Conservation (phyloP, 208 protist genomes). For the Crithidia bombi region DNA sequence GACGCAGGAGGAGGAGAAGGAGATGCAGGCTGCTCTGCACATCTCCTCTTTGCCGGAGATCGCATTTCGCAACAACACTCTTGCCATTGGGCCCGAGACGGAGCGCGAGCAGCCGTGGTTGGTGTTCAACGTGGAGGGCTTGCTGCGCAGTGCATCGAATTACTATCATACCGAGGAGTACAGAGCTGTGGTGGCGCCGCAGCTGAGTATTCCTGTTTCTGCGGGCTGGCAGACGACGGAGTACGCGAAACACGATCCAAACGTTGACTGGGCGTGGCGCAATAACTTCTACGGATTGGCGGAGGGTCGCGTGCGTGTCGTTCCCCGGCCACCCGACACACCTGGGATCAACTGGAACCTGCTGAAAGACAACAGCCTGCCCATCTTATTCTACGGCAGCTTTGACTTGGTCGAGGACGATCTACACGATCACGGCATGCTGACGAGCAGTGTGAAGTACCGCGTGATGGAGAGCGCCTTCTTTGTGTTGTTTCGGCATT, state of each 20-base stretch:
- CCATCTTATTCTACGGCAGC: constrained; percentile 73
- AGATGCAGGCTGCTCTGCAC: constrained; percentile 49
- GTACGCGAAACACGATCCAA: constrained; percentile 65
- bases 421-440: constrained; percentile 78
- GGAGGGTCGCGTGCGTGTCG: constrained; percentile 9
- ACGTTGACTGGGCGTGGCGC: constrained; percentile 88
- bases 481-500: constrained; percentile 80
- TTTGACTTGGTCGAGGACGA: constrained; percentile 88
- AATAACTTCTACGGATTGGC: constrained; percentile 70
- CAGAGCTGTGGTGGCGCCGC: constrained; percentile 25
- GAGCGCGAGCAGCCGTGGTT: constrained; percentile 41
- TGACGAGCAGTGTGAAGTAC: constrained; percentile 65
- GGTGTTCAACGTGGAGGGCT: constrained; percentile 48
- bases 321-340: constrained; percentile 40
- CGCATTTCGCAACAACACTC: constrained; percentile 66
- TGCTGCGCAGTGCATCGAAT: constrained; percentile 52
- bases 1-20: constrained; percentile 55
- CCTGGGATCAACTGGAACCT: constrained; percentile 81
- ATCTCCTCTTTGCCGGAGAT: constrained; percentile 78
- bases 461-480: constrained; percentile 78
- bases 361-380: constrained; percentile 58
- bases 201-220: constrained; percentile 68
- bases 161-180: constrained; percentile 74
- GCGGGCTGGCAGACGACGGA: constrained; percentile 56
- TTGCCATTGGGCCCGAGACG: constrained; percentile 36